Conservation (phyloP, 2,329 filamentous ascomycete species). For the Diaporthe citri region DNA sequence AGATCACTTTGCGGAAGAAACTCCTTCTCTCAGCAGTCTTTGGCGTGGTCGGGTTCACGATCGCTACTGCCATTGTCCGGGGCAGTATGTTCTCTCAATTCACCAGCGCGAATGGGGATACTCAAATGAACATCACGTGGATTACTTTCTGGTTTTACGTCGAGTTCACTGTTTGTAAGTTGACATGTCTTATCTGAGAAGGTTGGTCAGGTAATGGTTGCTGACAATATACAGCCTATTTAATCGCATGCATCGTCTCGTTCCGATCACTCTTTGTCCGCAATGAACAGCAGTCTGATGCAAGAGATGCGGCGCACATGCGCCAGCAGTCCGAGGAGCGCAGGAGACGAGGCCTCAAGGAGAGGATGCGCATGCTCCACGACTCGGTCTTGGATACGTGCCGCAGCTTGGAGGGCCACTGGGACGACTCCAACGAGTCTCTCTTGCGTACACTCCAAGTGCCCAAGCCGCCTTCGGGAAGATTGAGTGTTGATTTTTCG, state of each 20-base stretch:
- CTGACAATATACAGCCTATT: constrained; percentile 33
- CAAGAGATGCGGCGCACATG: no score
- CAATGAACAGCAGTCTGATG: constrained; percentile 5
- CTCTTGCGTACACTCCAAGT: no score
- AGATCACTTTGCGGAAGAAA: constrained; percentile 41
- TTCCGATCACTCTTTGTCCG: constrained; percentile 42
- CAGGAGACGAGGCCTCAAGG: not conserved
- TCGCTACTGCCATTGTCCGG: constrained; percentile 42
- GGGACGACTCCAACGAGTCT: no score
- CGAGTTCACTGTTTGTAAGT: constrained; percentile 39
- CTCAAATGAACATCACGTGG: constrained; percentile 32
- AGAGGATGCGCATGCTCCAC: no score
- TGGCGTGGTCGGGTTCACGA: constrained; percentile 39
- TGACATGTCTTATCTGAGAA: not conserved
- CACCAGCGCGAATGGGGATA: not conserved
- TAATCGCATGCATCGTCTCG: constrained; percentile 43
- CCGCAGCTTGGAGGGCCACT: no score
- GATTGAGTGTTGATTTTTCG: no score
- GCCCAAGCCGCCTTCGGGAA: no score
- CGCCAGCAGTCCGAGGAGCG: not conserved
- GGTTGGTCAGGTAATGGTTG: not conserved
- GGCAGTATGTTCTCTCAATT: constrained; percentile 41
- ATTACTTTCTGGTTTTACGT: constrained; percentile 42
- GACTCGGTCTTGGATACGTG: no score
- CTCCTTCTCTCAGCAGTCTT: constrained; percentile 39